Conservation (phyloP, 257 asterid genomes). For the Parsonsia alboflavescens region DNA sequence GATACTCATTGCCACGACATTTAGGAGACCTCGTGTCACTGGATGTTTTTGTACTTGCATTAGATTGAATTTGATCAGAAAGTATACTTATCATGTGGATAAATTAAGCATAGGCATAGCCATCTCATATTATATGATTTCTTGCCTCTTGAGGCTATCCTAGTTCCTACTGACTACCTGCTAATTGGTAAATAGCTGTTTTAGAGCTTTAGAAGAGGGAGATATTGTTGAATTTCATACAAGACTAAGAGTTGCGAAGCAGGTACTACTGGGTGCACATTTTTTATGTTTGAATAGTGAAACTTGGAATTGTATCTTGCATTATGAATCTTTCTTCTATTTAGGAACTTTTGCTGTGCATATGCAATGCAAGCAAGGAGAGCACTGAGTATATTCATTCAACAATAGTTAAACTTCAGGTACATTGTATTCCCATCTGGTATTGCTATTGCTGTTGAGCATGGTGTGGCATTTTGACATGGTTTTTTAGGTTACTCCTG, state of each 20-base stretch:
- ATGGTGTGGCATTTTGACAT: not conserved
- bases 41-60: not conserved
- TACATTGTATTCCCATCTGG: conserved; percentile 25
- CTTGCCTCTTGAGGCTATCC: not conserved
- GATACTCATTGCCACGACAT: not conserved
- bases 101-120: not conserved
- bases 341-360: conserved; percentile 84
- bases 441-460: not conserved
- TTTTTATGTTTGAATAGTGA: not conserved
- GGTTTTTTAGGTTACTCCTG: not conserved
- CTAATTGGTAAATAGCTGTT: conserved; percentile 57
- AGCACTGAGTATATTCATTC: conserved; percentile 85
- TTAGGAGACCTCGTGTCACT: not conserved
- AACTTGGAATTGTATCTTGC: not conserved
- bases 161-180: conserved; percentile 1
- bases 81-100: not conserved
- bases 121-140: not conserved
- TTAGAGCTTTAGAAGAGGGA: conserved; percentile 82
- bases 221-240: conserved; percentile 60
- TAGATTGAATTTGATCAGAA: not conserved
- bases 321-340: conserved; percentile 19
- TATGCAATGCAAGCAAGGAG: conserved; percentile 83
- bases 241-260: conserved; percentile 63
- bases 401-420: conserved; percentile 88
- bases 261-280: conserved; percentile 37